phyloP scores from a whole-genome alignment of 164 flowering plant genomes.

The Vitis riparia region DNA sequence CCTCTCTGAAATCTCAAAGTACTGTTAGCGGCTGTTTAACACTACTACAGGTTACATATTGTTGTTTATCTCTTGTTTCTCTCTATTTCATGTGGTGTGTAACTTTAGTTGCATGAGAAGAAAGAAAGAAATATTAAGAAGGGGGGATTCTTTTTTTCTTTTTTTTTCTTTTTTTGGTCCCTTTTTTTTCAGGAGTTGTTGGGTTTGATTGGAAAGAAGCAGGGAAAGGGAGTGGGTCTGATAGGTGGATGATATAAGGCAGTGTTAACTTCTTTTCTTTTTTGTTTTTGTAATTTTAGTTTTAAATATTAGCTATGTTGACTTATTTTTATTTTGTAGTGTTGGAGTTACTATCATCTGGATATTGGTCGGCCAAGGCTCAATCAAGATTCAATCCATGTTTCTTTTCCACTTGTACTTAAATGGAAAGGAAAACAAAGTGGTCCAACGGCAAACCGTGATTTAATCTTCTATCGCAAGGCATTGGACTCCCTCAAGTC shows the following conservation, averaged over 20 bases:
- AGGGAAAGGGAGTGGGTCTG: too few relatives aligned
- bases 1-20: constrained; percentile 64
- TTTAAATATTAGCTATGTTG: neutral
- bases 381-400: constrained; percentile 50
- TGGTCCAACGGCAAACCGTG: constrained; percentile 71
- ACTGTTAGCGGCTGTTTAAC: constrained; percentile 78
- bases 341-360: constrained; percentile 78
- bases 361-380: constrained; percentile 71
- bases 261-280: too few relatives aligned
- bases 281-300: too few relatives aligned
- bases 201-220: too few relatives aligned
- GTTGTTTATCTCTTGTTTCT: neutral
- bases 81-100: neutral
- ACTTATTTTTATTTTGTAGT: constrained; percentile 32
- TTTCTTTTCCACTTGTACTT: constrained; percentile 70
- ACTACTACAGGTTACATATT: constrained; percentile 51
- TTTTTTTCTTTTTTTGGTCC: too few relatives aligned
- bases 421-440: constrained; percentile 78
- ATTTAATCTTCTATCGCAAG: constrained; percentile 68
- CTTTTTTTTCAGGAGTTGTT: too few relatives aligned
- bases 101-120: too few relatives aligned
- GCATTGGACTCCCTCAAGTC: constrained; percentile 59
- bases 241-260: too few relatives aligned
- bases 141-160: too few relatives aligned
- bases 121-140: too few relatives aligned